These are phyloP conservation scores for Phytophthora litchii DNA, from an alignment of 352 stramenopile species.

Conservation along the genomic window DNA sequence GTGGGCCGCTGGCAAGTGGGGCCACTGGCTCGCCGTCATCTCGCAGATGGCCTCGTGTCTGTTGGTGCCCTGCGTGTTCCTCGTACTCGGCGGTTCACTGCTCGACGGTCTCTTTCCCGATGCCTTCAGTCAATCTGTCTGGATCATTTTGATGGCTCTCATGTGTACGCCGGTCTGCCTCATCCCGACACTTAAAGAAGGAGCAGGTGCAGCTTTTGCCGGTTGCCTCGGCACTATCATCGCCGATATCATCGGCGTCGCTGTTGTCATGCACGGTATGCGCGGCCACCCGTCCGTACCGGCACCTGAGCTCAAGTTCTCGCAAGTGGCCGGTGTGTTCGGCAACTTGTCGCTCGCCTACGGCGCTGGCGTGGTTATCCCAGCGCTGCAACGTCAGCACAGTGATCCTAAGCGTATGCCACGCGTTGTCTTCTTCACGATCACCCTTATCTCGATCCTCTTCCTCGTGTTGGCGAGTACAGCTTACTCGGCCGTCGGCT, in stretches of 20 bases:
- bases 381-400: constrained; percentile 24
- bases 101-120: constrained; percentile 19
- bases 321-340: constrained; percentile 25
- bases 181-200: constrained; percentile 61
- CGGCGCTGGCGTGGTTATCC: constrained; percentile 24
- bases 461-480: constrained; percentile 42
- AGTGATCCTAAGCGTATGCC: constrained; percentile 41
- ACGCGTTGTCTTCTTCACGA: constrained; percentile 42
- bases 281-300: constrained; percentile 27
- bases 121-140: constrained; percentile 42
- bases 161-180: constrained; percentile 53
- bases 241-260: constrained; percentile 25
- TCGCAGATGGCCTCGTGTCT: constrained; percentile 54
- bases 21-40: constrained; percentile 51
- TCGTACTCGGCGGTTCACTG: constrained; percentile 21
- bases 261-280: constrained; percentile 29
- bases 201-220: constrained; percentile 48
- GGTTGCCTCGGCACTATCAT: constrained; percentile 50
- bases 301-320: constrained; percentile 19
- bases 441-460: constrained; percentile 40
- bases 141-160: constrained; percentile 65
- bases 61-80: constrained; percentile 48
- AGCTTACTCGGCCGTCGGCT: constrained; percentile 41
- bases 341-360: constrained; percentile 30
- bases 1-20: constrained; percentile 54